phyloP scores from a whole-genome alignment of 164 flowering plant genomes.

The Amborella trichopoda region DNA sequence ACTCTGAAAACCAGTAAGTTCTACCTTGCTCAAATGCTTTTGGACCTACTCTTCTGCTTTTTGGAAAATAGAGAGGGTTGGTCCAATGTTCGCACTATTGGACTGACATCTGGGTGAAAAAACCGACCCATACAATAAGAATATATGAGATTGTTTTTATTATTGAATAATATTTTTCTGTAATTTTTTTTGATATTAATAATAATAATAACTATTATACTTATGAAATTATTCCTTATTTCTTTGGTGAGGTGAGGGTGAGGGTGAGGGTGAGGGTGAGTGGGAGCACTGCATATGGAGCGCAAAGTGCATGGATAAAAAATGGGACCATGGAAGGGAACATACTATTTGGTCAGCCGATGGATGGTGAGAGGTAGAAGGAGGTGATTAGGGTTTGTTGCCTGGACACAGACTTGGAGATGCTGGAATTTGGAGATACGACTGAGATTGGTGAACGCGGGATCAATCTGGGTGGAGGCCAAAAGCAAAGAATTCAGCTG shows the following conservation, averaged over 20 bases:
- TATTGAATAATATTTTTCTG: too few species aligned
- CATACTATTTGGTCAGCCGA: conserved; percentile 74
- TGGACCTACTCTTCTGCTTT: conserved; percentile 65
- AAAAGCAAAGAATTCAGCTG: conserved; percentile 96
- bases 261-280: conserved; percentile 71
- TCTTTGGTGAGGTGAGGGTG: too few species aligned
- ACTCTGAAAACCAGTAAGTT: conserved; percentile 55
- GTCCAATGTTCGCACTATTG: too few species aligned
- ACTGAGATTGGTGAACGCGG: conserved; percentile 99
- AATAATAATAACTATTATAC: too few species aligned
- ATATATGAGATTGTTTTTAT: too few species aligned
- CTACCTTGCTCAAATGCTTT: conserved; percentile 68
- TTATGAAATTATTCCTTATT: too few species aligned
- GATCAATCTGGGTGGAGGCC: conserved; percentile 97
- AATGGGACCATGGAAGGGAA: conserved; percentile 92
- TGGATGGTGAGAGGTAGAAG: conserved; percentile 49
- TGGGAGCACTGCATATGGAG: conserved; percentile 91
- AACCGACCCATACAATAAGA: too few species aligned
- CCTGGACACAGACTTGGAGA: conserved; percentile 82
- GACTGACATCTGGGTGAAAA: too few species aligned
- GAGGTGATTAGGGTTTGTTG: conserved; percentile 69
- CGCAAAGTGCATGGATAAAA: conserved; percentile 96
- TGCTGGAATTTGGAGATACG: conserved; percentile 96
- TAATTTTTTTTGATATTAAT: too few species aligned
- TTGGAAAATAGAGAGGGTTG: conserved; percentile 68